Percentiles rank a stretch among this genome's conserved stretches.
These are phyloP conservation scores for Macadamia integrifolia DNA, from an alignment of 164 flowering plant species.

Conservation along the genomic window DNA sequence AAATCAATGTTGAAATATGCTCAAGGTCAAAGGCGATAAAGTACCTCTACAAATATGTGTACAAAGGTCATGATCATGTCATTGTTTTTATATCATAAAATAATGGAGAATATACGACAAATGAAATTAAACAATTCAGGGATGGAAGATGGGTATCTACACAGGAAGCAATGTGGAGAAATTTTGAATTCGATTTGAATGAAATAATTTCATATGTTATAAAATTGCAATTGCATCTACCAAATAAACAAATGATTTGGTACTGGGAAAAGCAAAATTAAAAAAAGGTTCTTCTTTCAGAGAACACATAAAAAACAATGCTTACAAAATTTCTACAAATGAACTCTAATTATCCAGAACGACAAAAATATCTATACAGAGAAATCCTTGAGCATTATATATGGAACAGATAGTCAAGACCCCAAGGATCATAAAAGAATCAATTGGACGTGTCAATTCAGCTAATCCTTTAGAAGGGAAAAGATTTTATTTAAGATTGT, in stretches of 20 bases:
- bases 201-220: neutral
- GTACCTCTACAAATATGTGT: no score
- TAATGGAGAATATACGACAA: neutral
- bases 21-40: neutral
- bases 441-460: neutral
- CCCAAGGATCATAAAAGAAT: neutral
- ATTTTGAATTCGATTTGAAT: no score
- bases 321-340: neutral
- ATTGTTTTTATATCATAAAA: neutral
- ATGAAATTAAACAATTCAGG: slow-evolving; percentile 16
- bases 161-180: no score
- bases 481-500: neutral
- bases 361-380: neutral
- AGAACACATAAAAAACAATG: neutral
- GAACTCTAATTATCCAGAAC: no score
- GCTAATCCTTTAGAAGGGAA: slow-evolving; percentile 1
- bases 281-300: neutral
- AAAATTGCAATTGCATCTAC: slow-evolving; percentile 1
- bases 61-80: neutral
- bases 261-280: neutral
- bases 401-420: neutral
- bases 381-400: neutral
- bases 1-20: slow-evolving; percentile 19
- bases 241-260: neutral
- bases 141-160: slow-evolving; percentile 11